phyloP scores from a whole-genome alignment of 2,329 filamentous ascomycete species.

The Colletotrichum paranaense region DNA sequence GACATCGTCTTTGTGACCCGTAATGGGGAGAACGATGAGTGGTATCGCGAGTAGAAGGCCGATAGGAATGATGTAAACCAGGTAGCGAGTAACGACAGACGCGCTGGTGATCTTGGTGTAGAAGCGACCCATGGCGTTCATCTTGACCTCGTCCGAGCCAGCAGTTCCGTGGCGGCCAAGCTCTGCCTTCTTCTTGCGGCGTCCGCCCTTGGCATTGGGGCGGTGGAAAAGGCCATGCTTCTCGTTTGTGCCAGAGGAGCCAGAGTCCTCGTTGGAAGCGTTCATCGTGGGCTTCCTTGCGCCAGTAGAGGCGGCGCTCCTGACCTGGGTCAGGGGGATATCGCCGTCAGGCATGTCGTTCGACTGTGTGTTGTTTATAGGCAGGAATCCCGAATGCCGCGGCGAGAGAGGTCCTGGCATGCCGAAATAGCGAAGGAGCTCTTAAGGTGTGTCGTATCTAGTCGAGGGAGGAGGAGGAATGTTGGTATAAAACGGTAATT shows the following conservation, averaged over 20 bases:
- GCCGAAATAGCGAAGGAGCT: constrained; percentile 19
- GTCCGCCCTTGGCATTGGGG: constrained; percentile 52
- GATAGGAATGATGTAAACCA: constrained; percentile 75
- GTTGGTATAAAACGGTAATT: not conserved
- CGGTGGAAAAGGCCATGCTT: constrained; percentile 58
- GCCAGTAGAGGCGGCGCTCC: constrained; percentile 66
- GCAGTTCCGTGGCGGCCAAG: constrained; percentile 57
- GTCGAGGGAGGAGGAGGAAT: constrained; percentile 23
- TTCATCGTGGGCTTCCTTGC: constrained; percentile 59
- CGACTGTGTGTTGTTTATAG: constrained; percentile 46
- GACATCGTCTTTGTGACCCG: constrained; percentile 51
- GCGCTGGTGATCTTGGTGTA: constrained; percentile 74
- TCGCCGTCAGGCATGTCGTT: constrained; percentile 51
- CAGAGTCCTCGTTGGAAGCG: constrained; percentile 46
- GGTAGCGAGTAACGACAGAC: constrained; percentile 73
- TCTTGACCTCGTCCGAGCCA: constrained; percentile 61
- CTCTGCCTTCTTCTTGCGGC: constrained; percentile 61
- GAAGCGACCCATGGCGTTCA: constrained; percentile 74
- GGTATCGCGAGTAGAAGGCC: constrained; percentile 71
- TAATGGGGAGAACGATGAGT: constrained; percentile 65
- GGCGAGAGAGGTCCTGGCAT: constrained; percentile 47
- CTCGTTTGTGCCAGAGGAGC: constrained; percentile 51
- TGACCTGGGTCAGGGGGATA: constrained; percentile 68
- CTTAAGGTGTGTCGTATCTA: not conserved
- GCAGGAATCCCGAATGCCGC: constrained; percentile 57